phyloP scores from a whole-genome alignment of 2,329 filamentous ascomycete genomes.

The Fusarium verticillioides region DNA sequence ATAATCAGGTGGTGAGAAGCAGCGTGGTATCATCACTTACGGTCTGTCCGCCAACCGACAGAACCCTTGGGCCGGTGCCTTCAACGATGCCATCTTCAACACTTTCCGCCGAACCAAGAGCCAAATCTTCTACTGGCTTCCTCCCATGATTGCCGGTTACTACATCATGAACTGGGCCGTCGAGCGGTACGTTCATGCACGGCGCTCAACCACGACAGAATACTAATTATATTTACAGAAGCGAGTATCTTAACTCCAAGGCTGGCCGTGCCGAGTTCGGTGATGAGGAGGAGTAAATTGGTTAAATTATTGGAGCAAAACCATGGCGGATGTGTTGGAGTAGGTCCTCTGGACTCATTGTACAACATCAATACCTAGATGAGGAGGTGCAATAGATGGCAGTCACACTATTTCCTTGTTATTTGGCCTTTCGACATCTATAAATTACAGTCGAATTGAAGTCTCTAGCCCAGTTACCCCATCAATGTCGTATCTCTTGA shows the following conservation, averaged over 20 bases:
- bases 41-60: constrained; percentile 88
- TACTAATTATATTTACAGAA: constrained; percentile 60
- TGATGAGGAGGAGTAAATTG: constrained; percentile 57
- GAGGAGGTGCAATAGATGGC: constrained; percentile 52
- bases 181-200: constrained; percentile 73
- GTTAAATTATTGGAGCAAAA: constrained; percentile 19
- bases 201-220: not conserved
- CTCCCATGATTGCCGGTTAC: constrained; percentile 83
- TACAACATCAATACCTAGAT: constrained; percentile 56
- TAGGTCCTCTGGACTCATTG: constrained; percentile 50
- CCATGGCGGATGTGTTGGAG: constrained; percentile 43
- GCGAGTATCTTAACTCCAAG: constrained; percentile 86
- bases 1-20: constrained; percentile 65
- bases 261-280: constrained; percentile 69
- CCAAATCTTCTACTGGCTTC: constrained; percentile 90
- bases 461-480: not conserved
- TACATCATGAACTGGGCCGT: constrained; percentile 89
- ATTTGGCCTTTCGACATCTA: not conserved
- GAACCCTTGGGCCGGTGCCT: constrained; percentile 81
- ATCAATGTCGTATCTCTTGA: constrained; percentile 3
- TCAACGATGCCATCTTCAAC: constrained; percentile 93
- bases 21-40: constrained; percentile 76
- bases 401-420: constrained; percentile 43
- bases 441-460: not conserved
- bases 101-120: constrained; percentile 84